Percentiles rank a stretch among this genome's conserved stretches.
Evolutionary conservation across 495 filamentous ascomycete species (phyloP).

Genomic region (Aspergillus sclerotioniger): DNA sequence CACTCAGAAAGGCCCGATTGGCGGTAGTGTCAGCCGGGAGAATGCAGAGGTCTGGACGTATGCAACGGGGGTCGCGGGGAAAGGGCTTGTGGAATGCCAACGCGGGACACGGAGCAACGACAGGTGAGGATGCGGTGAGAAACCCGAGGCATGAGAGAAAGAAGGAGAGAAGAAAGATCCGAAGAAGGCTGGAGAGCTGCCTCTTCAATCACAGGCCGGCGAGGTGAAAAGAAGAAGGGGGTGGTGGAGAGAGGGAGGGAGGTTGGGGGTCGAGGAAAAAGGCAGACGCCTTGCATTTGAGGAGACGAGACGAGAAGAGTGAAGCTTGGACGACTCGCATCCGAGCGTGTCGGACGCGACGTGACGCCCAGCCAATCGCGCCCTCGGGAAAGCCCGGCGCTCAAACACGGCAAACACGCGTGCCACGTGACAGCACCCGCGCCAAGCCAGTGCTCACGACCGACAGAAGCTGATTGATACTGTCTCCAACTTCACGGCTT

Average conservation of each 20-base stretch:
- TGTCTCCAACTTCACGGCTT: neutral
- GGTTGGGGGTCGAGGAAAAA: conserved; percentile 25
- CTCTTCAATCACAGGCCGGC: conserved; percentile 9
- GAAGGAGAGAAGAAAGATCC: conserved; percentile 1
- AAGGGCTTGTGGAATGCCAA: conserved; percentile 24
- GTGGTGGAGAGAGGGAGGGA: conserved; percentile 21
- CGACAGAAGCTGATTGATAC: conserved; percentile 5
- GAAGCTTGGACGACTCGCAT: conserved; percentile 32
- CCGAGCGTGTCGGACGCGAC: conserved; percentile 35
- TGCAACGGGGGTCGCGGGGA: conserved; percentile 17
- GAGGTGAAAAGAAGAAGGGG: conserved; percentile 14
- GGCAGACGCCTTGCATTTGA: conserved; percentile 40
- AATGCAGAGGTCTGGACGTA: conserved; percentile 23
- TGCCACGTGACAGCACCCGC: conserved; percentile 20
- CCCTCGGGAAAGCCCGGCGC: conserved; percentile 12
- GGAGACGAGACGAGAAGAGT: conserved; percentile 19
- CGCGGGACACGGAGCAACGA: conserved; percentile 17
- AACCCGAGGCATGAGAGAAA: conserved; percentile 5
- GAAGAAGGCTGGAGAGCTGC: neutral
- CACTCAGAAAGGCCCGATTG: conserved; percentile 11
- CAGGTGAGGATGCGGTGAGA: conserved; percentile 18
- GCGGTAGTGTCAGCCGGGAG: conserved; percentile 20
- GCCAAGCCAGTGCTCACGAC: conserved; percentile 11
- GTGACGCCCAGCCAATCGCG: conserved; percentile 46
- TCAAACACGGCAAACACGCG: conserved; percentile 26